Evolutionary conservation across 2,329 filamentous ascomycete genomes (phyloP).

Genomic region (Paecilomyces formosus): DNA sequence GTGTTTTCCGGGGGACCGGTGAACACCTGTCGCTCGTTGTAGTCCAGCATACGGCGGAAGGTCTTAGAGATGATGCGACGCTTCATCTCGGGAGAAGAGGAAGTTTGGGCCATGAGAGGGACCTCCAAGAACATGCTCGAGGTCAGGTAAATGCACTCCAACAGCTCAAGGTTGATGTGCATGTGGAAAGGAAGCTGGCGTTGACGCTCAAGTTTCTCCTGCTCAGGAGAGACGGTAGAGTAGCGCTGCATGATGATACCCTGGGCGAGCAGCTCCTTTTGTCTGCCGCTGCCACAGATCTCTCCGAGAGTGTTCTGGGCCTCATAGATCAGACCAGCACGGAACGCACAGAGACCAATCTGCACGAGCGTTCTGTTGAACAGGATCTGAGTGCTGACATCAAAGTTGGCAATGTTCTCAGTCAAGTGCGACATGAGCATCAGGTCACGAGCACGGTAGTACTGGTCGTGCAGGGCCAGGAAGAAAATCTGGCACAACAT

Average conservation of each 20-base stretch:
- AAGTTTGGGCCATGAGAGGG: conserved; percentile 89
- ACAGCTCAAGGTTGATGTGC: conserved; percentile 98
- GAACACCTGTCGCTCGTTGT: conserved; percentile 99
- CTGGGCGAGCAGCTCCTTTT: conserved; percentile 96
- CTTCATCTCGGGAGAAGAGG: conserved; percentile 92
- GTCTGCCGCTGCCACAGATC: conserved; percentile 92
- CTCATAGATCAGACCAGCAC: conserved; percentile 92
- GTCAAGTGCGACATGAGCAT: conserved; percentile 99
- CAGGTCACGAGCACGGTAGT: conserved; percentile 97
- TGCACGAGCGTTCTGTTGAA: conserved; percentile 98
- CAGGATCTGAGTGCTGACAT: conserved; percentile 93
- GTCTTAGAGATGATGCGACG: conserved; percentile 99
- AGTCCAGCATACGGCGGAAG: conserved; percentile 97
- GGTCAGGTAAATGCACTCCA: conserved; percentile 97
- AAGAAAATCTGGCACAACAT: conserved; percentile 99
- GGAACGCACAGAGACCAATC: conserved; percentile 96
- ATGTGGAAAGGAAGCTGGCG: conserved; percentile 98
- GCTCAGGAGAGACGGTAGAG: conserved; percentile 91
- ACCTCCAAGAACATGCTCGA: conserved; percentile 99
- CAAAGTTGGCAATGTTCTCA: conserved; percentile 93
- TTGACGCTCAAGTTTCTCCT: conserved; percentile 94
- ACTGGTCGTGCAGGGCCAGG: conserved; percentile 92
- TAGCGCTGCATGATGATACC: conserved; percentile 98
- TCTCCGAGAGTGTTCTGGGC: conserved; percentile 96
- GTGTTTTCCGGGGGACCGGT: conserved; percentile 98